Base-by-base conservation (phyloP, 257 asterid species). In the Osmanthus fragrans region DNA sequence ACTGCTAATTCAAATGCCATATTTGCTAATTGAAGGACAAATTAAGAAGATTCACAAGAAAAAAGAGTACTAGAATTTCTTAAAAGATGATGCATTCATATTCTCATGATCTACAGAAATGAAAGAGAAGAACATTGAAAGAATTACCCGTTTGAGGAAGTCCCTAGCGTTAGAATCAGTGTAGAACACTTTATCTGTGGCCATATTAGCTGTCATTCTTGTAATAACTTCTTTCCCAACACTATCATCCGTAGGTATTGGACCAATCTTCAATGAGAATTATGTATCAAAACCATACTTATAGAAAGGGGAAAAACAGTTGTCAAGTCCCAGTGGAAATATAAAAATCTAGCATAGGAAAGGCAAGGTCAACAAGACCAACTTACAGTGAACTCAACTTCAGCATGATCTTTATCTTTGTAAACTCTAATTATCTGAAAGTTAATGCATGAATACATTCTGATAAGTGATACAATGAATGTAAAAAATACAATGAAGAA, bases 161-260 rank as follows among this genome's bases (percentile, higher is more conserved):
- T 94, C 98, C 80, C 98, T 94, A 75, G 90, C 98, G 36, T 94
- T 94, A 79, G 98, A 94, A 72, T 94, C 98, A 13, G 96, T 94
- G 69, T 88, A 88, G 83, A 92, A 94, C 82, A 86, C 90, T 80
- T 87, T 82, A 78, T 89, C 66, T 4, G 96, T 88, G 73, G 66
- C 95, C 97, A 94, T 89, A 78, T 94, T 85, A 70, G 97, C 80
- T 27, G 91, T 82, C 77, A 94, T 72, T 86, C 87, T 89, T 47
- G 98, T 94, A 72, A 94, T 89, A 68, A 92, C 92, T 89, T 93
- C 98, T 82, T 93, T 93, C 25, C 98, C 98, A 21, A 86, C 58
- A 73, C 90, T 71, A 80, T 92, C 98, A 7, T 86, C 88, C 1
- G 75, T 81, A 13, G 98, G 98, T 82, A 92, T 87, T 30, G 91